Evolutionary conservation across 768 basidiomycete species (phyloP).

Genomic region (Rubroboletus satanas): DNA sequence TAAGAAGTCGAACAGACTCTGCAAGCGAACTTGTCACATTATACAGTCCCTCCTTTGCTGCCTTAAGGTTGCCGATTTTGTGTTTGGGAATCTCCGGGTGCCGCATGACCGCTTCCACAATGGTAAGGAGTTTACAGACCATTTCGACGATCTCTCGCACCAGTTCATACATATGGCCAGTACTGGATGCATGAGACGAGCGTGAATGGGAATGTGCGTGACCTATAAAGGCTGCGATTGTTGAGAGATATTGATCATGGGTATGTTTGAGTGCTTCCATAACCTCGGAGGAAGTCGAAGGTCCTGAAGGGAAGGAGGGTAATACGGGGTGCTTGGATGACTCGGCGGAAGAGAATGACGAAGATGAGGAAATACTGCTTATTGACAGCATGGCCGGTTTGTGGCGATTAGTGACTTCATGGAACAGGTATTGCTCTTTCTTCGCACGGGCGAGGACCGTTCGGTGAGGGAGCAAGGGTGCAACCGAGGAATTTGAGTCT

Average conservation of each 20-base stretch:
- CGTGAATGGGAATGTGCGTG: slow-evolving; percentile 93
- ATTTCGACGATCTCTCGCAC: slow-evolving; percentile 93
- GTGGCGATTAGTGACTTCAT: slow-evolving; percentile 39
- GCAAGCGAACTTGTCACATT: slow-evolving; percentile 82
- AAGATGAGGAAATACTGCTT: slow-evolving; percentile 70
- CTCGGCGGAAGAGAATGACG: slow-evolving; percentile 63
- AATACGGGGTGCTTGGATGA: slow-evolving; percentile 44
- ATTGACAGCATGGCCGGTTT: slow-evolving; percentile 48
- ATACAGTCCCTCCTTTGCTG: slow-evolving; percentile 79
- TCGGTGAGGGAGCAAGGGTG: slow-evolving; percentile 36
- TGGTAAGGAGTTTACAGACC: slow-evolving; percentile 85
- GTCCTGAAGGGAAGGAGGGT: slow-evolving; percentile 65
- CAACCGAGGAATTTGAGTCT: slow-evolving; percentile 35
- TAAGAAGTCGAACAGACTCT: slow-evolving; percentile 79
- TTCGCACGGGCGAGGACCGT: slow-evolving; percentile 26
- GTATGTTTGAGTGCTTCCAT: slow-evolving; percentile 75
- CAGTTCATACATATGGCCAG: slow-evolving; percentile 90
- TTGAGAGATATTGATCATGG: slow-evolving; percentile 88
- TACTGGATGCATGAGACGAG: slow-evolving; percentile 86
- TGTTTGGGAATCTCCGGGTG: slow-evolving; percentile 66
- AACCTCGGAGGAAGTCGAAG: slow-evolving; percentile 63
- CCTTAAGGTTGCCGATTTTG: slow-evolving; percentile 61
- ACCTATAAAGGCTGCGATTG: slow-evolving; percentile 96
- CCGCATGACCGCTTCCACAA: slow-evolving; percentile 84
- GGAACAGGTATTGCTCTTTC: slow-evolving; percentile 39